These are phyloP conservation scores for Verbascum thapsus DNA, from an alignment of 257 asterid species.

Conservation along the genomic window DNA sequence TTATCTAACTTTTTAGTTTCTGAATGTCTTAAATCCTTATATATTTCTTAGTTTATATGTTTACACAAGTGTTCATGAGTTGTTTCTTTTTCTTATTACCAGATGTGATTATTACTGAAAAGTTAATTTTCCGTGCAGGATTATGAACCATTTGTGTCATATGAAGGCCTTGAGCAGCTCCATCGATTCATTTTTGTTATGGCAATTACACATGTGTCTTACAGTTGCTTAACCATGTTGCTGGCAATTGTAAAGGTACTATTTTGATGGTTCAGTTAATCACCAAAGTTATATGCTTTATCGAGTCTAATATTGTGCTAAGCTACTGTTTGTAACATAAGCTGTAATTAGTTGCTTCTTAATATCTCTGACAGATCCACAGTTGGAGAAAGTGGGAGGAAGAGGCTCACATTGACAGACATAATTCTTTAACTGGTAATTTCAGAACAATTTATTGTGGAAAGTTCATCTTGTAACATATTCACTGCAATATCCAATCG, in stretches of 20 bases:
- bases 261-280: constrained; percentile 18
- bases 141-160: constrained; percentile 88
- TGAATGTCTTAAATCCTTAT: background rate
- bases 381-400: constrained; percentile 97
- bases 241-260: constrained; percentile 94
- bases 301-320: background rate
- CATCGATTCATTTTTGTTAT: constrained; percentile 97
- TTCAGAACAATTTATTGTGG: constrained; percentile 4
- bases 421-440: constrained; percentile 69
- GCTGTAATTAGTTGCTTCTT: constrained; percentile 18
- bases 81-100: constrained; percentile 12
- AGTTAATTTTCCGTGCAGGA: constrained; percentile 48
- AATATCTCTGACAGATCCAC: constrained; percentile 60
- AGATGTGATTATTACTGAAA: constrained; percentile 1
- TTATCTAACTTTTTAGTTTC: constrained; percentile 10
- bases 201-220: constrained; percentile 92
- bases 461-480: constrained; percentile 13
- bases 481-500: constrained; percentile 8
- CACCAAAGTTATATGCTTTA: background rate
- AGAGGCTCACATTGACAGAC: constrained; percentile 82
- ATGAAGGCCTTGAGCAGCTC: constrained; percentile 98
- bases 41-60: background rate
- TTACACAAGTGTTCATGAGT: background rate
- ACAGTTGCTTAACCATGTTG: constrained; percentile 97
- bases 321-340: background rate